Evolutionary conservation across 768 basidiomycete species (phyloP), one percentile per base, ranked within the genome.

Genomic region (Gelatoporia subvermispora): DNA sequence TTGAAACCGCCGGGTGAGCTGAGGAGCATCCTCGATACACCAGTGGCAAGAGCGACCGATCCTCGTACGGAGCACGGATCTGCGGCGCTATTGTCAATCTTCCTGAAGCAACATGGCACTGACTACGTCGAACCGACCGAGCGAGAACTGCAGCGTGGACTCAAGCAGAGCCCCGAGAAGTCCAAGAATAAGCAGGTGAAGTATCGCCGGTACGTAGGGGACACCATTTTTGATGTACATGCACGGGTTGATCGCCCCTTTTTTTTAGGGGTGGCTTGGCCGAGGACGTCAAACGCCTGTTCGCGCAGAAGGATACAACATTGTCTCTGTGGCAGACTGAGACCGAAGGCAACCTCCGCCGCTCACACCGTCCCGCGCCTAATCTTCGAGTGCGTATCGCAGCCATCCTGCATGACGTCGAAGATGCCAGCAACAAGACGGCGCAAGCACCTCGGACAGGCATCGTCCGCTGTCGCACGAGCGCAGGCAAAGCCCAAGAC

Each of bases 161-260:
- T 85, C 35, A 72, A 72, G 50, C 56, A 81, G 45, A 85, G 81
- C 62, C 83, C 83, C 0, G 72, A 78, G 54, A 84, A 83, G 47
- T 47, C 47, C 18, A 65, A 65, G 34, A 68, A 67, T 15, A 74
- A 72, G 58, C 69, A 65, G 22, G 61, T 65, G 24, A 79, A 72
- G 53, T 75, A 75, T 37, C 43, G 73, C 36, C 71, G 77, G 82
- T 82, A 50, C 37, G 72, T 67, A n/a, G 28, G 13, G 13, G 7
- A 13, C 28, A 31, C 28, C 28, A 13, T 13, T 7, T 31, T 13
- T 31, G n/a, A n/a, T 31, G 28, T 5, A 31, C 28, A 23, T 15
- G n/a, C 23, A n/a, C 25, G 20, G 28, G 45, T 45, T 25, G 31
- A 35, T 15, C 11, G 2, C 17, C 8, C 11, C 16, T 23, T 8